Percentiles rank a stretch among this genome's conserved stretches.
These are phyloP conservation scores for Saccharomycopsis sp. DNA, from an alignment of 805 yeast genomes.

Conservation along the genomic window DNA sequence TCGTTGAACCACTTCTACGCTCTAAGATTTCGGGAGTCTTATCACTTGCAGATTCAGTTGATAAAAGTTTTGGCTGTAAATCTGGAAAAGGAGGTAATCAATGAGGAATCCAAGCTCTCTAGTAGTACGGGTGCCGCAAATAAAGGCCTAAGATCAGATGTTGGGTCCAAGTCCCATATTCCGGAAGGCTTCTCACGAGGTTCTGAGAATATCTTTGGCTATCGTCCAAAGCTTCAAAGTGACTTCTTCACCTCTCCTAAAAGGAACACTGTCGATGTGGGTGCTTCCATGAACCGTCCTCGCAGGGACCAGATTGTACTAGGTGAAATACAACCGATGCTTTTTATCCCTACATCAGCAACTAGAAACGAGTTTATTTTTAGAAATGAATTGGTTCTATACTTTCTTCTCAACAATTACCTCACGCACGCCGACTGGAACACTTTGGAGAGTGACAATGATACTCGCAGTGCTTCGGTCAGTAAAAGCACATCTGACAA, in stretches of 20 bases:
- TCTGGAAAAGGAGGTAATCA: background rate
- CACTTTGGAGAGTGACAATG: slow-evolving; percentile 1
- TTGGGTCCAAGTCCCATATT: background rate
- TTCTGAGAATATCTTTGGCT: too few species aligned
- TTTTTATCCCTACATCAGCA: too few species aligned
- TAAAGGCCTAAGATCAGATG: background rate
- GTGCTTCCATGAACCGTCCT: too few species aligned
- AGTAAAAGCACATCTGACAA: background rate
- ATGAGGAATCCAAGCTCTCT: background rate
- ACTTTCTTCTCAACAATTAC: background rate
- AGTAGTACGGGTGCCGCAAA: too few species aligned
- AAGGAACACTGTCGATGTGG: background rate
- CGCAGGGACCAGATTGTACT: background rate
- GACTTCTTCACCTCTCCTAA: background rate
- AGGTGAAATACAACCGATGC: background rate
- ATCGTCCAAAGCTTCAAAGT: background rate
- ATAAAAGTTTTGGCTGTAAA: slow-evolving; percentile 14
- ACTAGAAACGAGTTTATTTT: slow-evolving; percentile 4
- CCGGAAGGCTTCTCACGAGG: too few species aligned
- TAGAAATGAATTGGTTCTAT: background rate
- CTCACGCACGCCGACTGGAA: slow-evolving; percentile 7
- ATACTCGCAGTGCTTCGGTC: background rate
- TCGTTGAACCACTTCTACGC: slow-evolving; percentile 2
- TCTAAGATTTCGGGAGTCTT: background rate
- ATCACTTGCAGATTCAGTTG: slow-evolving; percentile 6